A percentile compares a stretch with the other conserved stretches of the same genome.
phyloP scores from a whole-genome alignment of 164 flowering plant genomes.

The Piper betle region DNA sequence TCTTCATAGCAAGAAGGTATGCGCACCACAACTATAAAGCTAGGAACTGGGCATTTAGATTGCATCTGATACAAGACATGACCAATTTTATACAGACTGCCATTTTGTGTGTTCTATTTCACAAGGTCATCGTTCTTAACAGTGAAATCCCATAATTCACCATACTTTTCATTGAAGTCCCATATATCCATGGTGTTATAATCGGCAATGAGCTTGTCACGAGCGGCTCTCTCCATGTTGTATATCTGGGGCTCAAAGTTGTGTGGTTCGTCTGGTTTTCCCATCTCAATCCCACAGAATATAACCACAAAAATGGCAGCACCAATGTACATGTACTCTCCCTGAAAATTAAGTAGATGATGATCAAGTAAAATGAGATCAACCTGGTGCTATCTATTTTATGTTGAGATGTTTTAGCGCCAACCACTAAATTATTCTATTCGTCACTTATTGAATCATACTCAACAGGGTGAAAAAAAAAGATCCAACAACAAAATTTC shows the following conservation, averaged over 20 bases:
- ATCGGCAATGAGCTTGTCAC: constrained; percentile 78
- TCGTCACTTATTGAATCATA: too few relatives aligned
- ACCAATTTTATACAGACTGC: too few relatives aligned
- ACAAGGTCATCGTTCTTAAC: constrained; percentile 23
- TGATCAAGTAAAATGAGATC: too few relatives aligned
- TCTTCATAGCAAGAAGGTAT: too few relatives aligned
- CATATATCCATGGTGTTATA: constrained; percentile 90
- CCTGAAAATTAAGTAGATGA: constrained; percentile 23
- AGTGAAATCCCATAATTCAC: constrained; percentile 93
- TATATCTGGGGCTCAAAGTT: constrained; percentile 91
- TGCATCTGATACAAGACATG: too few relatives aligned
- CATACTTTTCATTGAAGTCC: constrained; percentile 96
- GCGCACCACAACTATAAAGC: too few relatives aligned
- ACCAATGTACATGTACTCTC: constrained; percentile 79
- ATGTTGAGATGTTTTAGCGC: too few relatives aligned
- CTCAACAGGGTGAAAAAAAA: background rate
- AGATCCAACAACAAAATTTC: background rate
- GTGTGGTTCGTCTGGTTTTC: constrained; percentile 80
- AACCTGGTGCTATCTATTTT: too few relatives aligned
- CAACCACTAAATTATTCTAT: too few relatives aligned
- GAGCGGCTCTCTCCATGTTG: constrained; percentile 89
- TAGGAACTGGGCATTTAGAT: too few relatives aligned
- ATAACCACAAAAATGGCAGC: constrained; percentile 63
- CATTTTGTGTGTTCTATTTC: background rate
- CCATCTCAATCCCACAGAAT: constrained; percentile 85